Percentiles rank a stretch among this genome's conserved stretches.
Conservation (phyloP, 805 yeast genomes). For the Suhomyces sp. region DNA sequence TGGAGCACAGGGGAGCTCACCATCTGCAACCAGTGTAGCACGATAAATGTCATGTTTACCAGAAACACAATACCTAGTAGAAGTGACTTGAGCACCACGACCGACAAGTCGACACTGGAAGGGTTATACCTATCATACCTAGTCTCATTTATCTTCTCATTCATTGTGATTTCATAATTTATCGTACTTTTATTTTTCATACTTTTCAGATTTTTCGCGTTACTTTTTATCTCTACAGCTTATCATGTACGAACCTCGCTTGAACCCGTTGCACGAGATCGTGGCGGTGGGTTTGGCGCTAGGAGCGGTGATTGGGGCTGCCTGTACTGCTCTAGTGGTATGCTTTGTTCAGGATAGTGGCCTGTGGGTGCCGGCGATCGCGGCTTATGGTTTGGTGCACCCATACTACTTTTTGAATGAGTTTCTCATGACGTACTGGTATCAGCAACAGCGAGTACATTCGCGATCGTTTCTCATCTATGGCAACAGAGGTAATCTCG, state of each 20-base stretch:
- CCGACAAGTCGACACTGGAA: constrained; percentile 25
- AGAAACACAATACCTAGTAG: constrained; percentile 28
- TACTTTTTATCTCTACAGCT: neutral
- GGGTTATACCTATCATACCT: constrained; percentile 21
- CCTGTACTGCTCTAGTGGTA: neutral
- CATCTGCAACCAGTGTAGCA: constrained; percentile 1
- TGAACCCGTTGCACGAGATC: constrained; percentile 20
- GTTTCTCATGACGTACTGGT: constrained; percentile 23
- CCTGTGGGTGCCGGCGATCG: neutral
- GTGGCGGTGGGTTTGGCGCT: constrained; percentile 15
- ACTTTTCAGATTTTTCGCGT: neutral
- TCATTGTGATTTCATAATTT: no score
- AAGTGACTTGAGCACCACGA: constrained; percentile 31
- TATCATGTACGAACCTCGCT: constrained; percentile 12
- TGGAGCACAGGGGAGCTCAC: constrained; percentile 3
- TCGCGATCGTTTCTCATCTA: constrained; percentile 32
- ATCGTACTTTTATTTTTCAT: neutral
- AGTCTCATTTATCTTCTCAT: neutral
- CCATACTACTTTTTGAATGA: constrained; percentile 25
- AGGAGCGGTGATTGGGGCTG: constrained; percentile 16
- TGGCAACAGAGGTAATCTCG: constrained; percentile 33
- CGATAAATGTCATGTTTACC: constrained; percentile 10
- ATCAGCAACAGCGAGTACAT: constrained; percentile 23
- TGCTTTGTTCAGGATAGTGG: neutral
- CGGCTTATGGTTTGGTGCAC: constrained; percentile 18